These are phyloP conservation scores for Parasitella parasitica DNA, from an alignment of 371 early-diverging fungal genomes.

Conservation along the genomic window DNA sequence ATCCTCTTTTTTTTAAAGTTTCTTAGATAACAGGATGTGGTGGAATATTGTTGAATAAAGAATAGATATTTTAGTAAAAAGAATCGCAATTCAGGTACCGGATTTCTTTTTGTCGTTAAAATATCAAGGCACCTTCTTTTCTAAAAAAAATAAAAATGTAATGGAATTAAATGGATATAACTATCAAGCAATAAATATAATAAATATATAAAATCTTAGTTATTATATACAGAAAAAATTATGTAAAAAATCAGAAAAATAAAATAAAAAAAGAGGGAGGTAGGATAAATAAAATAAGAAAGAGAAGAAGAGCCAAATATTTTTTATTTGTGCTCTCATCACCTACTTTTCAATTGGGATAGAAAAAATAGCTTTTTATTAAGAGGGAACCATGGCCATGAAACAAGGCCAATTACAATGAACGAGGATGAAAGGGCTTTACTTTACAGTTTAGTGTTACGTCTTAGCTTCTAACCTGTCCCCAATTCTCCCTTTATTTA, in stretches of 20 bases:
- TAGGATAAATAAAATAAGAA: not conserved
- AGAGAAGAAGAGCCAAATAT: slow-evolving; percentile 3
- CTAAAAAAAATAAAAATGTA: slow-evolving; percentile 8
- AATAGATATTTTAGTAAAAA: not conserved
- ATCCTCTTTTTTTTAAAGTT: not conserved
- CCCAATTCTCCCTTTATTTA: slow-evolving; percentile 6
- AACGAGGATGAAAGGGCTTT: slow-evolving; percentile 11
- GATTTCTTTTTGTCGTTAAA: slow-evolving; percentile 5
- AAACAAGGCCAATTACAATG: slow-evolving; percentile 32
- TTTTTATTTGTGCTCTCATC: slow-evolving; percentile 14
- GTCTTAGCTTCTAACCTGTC: slow-evolving; percentile 21
- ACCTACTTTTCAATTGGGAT: slow-evolving; percentile 9
- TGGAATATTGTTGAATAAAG: not conserved
- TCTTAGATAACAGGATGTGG: not conserved
- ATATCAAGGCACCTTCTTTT: not conserved
- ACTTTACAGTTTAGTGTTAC: slow-evolving; percentile 30
- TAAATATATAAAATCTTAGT: not conserved
- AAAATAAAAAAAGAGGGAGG: not conserved
- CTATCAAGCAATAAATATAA: not conserved
- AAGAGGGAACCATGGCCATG: slow-evolving; percentile 14
- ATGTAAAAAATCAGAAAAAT: not conserved
- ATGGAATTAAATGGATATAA: not conserved
- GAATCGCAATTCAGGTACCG: slow-evolving; percentile 21
- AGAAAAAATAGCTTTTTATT: slow-evolving; percentile 13
- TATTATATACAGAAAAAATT: not conserved